A percentile compares a stretch with the other conserved stretches of the same genome.
Evolutionary conservation across 2,329 filamentous ascomycete genomes (phyloP).

Genomic region (Penicillium brasilianum): DNA sequence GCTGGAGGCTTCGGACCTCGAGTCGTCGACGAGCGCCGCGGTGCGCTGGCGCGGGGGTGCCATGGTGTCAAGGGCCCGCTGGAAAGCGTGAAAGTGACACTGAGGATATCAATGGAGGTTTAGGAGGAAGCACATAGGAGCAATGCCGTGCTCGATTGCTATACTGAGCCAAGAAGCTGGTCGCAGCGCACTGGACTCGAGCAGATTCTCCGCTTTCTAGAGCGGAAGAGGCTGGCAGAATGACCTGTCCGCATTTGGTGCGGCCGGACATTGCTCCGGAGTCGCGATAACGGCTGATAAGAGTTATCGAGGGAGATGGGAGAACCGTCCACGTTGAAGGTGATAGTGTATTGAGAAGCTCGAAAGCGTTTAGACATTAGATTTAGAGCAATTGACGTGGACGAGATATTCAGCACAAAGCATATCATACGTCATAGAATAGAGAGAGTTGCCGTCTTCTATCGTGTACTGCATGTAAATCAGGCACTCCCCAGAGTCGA

Average conservation of each 20-base stretch:
- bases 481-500: too few relatives aligned
- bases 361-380: background rate
- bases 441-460: background rate
- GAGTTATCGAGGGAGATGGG: background rate
- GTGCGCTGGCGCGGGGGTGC: slow-evolving; percentile 53
- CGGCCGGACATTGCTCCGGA: slow-evolving; percentile 20
- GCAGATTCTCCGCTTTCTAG: slow-evolving; percentile 27
- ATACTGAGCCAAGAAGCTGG: slow-evolving; percentile 3
- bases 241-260: slow-evolving; percentile 21
- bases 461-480: background rate
- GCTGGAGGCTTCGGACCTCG: slow-evolving; percentile 55
- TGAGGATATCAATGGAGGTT: slow-evolving; percentile 5
- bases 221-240: slow-evolving; percentile 43
- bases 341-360: background rate
- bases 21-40: slow-evolving; percentile 49
- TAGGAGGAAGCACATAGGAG: slow-evolving; percentile 3
- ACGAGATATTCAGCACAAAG: background rate
- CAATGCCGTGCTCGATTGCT: slow-evolving; percentile 11
- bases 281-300: background rate
- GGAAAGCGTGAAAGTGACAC: slow-evolving; percentile 11
- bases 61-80: slow-evolving; percentile 38
- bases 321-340: background rate
- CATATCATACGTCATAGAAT: background rate
- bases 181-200: slow-evolving; percentile 20
- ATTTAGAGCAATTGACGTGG: background rate